Conservation (phyloP, 1,284 basidiomycete species). For the Microbotryum silenes-acaulis region DNA sequence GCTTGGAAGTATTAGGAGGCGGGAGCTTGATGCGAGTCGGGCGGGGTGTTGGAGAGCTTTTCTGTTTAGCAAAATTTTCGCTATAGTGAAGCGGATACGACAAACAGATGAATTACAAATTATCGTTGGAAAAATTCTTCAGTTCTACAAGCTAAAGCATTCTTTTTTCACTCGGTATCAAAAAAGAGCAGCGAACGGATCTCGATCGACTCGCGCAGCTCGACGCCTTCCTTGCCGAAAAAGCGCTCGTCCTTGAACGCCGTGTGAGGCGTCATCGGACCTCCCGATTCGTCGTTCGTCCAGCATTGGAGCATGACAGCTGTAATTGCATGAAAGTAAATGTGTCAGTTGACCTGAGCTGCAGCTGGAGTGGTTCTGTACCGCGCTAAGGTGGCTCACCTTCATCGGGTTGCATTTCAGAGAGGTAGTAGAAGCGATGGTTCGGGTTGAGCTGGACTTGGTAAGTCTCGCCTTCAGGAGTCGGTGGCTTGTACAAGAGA, state of each 20-base stretch:
- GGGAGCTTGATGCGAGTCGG: too few species aligned
- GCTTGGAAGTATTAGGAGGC: too few species aligned
- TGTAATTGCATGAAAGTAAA: not conserved
- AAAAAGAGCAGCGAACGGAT: conserved; percentile 25
- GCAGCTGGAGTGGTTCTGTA: too few species aligned
- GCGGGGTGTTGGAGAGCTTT: too few species aligned
- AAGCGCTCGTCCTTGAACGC: conserved; percentile 19
- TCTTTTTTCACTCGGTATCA: conserved; percentile 2
- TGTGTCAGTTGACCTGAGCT: too few species aligned
- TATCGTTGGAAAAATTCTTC: too few species aligned
- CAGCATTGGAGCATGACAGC: conserved; percentile 28
- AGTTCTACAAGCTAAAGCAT: too few species aligned
- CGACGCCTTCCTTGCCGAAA: conserved; percentile 12
- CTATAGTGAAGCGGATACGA: too few species aligned
- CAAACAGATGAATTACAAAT: too few species aligned
- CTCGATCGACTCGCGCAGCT: conserved; percentile 26
- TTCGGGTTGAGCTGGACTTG: conserved; percentile 50
- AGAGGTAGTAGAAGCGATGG: conserved; percentile 59
- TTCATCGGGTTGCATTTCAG: conserved; percentile 57
- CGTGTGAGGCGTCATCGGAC: conserved; percentile 22
- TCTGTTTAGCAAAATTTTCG: too few species aligned
- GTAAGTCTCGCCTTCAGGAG: conserved; percentile 54
- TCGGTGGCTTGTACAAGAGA: conserved; percentile 47
- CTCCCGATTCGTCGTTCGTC: conserved; percentile 14
- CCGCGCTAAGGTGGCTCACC: conserved; percentile 2